These are phyloP conservation scores for Yamadazyma epiphylla DNA, from an alignment of 1,139 yeast species.

Conservation along the genomic window DNA sequence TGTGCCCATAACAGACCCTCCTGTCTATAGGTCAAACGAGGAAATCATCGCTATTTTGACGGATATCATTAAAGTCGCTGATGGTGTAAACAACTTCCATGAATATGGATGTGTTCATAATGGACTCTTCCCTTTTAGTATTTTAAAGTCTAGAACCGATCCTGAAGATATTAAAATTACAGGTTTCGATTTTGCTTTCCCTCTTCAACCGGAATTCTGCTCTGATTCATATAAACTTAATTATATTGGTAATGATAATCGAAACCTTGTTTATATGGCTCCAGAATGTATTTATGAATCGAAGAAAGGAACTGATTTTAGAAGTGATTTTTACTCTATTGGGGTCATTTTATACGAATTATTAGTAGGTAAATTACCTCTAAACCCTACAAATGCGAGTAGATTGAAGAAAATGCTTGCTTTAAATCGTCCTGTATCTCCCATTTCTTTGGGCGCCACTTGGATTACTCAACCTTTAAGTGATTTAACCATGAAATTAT, in stretches of 20 bases:
- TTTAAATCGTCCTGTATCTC: slow-evolving; percentile 39
- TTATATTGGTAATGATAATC: slow-evolving; percentile 26
- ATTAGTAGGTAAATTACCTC: slow-evolving; percentile 44
- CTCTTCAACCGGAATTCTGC: slow-evolving; percentile 42
- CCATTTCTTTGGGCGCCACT: slow-evolving; percentile 26
- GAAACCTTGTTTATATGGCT: slow-evolving; percentile 46
- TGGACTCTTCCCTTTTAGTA: slow-evolving; percentile 39
- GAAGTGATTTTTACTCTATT: slow-evolving; percentile 49
- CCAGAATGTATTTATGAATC: slow-evolving; percentile 50
- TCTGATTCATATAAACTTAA: slow-evolving; percentile 28
- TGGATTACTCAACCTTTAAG: slow-evolving; percentile 38
- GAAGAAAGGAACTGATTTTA: slow-evolving; percentile 39
- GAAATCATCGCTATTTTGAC: slow-evolving; percentile 28
- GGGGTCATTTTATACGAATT: slow-evolving; percentile 52
- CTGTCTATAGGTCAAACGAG: not conserved
- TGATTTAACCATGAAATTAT: slow-evolving; percentile 38
- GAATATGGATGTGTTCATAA: slow-evolving; percentile 47
- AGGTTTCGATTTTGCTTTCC: slow-evolving; percentile 52
- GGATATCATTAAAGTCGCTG: slow-evolving; percentile 30
- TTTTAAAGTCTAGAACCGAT: slow-evolving; percentile 25
- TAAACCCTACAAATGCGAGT: slow-evolving; percentile 38
- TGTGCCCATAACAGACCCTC: no score
- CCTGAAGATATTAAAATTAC: slow-evolving; percentile 30
- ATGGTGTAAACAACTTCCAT: slow-evolving; percentile 37
- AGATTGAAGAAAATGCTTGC: slow-evolving; percentile 42